Evolutionary conservation across 1,284 basidiomycete genomes (phyloP).

Genomic region (Melampsora americana): DNA sequence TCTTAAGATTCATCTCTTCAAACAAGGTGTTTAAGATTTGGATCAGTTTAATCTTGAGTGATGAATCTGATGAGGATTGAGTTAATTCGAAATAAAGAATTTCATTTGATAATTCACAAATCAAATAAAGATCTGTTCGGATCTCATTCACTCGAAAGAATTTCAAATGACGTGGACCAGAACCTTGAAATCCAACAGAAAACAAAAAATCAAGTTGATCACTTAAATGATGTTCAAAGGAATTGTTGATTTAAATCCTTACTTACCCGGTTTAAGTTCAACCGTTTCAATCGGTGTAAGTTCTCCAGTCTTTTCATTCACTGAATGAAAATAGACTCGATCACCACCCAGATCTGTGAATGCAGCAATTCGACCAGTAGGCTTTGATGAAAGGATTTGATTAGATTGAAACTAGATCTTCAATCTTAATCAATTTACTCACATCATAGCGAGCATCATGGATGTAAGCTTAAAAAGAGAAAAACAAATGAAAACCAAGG

Average conservation of each 20-base stretch:
- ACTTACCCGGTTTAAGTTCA: slow-evolving; percentile 14
- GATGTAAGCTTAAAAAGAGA: slow-evolving; percentile 15
- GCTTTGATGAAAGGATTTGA: not conserved
- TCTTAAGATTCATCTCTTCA: not conserved
- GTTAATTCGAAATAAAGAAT: slow-evolving; percentile 14
- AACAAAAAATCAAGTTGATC: no score
- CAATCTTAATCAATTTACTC: not conserved
- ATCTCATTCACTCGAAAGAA: not conserved
- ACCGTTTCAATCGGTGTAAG: slow-evolving; percentile 8
- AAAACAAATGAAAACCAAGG: not conserved
- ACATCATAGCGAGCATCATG: slow-evolving; percentile 30
- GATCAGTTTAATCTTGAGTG: not conserved
- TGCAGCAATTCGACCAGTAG: slow-evolving; percentile 8
- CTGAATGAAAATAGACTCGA: slow-evolving; percentile 23
- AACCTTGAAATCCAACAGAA: not conserved
- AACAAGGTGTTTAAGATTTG: slow-evolving; percentile 15
- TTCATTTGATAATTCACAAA: slow-evolving; percentile 30
- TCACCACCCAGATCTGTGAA: slow-evolving; percentile 26
- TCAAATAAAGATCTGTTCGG: slow-evolving; percentile 24
- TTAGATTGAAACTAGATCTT: no score
- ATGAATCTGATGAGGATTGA: not conserved
- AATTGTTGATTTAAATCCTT: no score
- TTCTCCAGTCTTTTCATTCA: not conserved
- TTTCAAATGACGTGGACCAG: slow-evolving; percentile 27
- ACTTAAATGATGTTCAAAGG: not conserved